Percentiles rank a stretch among this genome's conserved stretches.
Evolutionary conservation across 495 filamentous ascomycete species (phyloP).

Genomic region (Cairneyella variabilis): DNA sequence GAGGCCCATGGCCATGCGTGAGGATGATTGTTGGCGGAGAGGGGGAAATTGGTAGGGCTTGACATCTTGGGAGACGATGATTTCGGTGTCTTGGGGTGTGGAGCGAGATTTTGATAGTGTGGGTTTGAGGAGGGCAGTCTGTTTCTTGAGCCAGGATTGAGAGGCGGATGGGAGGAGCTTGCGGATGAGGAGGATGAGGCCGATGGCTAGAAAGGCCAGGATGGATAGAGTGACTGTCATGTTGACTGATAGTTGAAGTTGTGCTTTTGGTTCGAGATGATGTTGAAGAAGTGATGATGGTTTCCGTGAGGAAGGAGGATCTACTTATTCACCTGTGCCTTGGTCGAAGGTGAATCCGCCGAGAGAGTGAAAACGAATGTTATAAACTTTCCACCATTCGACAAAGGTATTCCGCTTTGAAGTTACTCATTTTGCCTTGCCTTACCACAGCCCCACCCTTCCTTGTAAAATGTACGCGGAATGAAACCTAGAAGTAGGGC

Average conservation of each 20-base stretch:
- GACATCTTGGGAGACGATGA: slow-evolving; percentile 3
- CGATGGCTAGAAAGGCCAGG: neutral
- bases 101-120: neutral
- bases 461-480: too few species aligned
- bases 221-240: neutral
- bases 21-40: slow-evolving; percentile 6
- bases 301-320: neutral
- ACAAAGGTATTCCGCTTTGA: too few species aligned
- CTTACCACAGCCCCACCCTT: too few species aligned
- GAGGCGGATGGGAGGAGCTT: neutral
- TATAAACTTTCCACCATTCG: too few species aligned
- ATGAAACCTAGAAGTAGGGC: too few species aligned
- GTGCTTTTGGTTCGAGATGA: neutral
- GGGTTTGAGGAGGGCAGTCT: neutral
- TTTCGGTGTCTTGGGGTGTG: neutral
- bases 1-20: slow-evolving; percentile 50
- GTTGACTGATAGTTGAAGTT: neutral
- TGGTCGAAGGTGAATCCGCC: too few species aligned
- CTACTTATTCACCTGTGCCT: too few species aligned
- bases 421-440: too few species aligned
- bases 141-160: neutral
- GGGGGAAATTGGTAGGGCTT: slow-evolving; percentile 21
- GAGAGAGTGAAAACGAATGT: too few species aligned
- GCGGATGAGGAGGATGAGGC: neutral
- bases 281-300: neutral